These are phyloP conservation scores for Torulaspora quercuum DNA, from an alignment of 805 yeast genomes.

Conservation along the genomic window DNA sequence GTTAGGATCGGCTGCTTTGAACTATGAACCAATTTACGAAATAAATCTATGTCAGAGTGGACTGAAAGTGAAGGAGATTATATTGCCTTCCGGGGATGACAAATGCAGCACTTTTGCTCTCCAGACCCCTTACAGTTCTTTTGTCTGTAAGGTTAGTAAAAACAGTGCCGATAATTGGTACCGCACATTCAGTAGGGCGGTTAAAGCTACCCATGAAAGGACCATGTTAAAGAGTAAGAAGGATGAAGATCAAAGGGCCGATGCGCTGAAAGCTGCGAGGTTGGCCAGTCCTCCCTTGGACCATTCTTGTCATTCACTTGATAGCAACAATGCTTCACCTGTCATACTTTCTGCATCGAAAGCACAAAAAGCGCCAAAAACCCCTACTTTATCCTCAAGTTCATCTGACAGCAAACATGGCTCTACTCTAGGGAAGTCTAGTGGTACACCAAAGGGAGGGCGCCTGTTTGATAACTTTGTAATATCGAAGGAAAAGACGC, in stretches of 20 bases:
- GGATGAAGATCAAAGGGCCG: constrained; percentile 12
- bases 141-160: constrained; percentile 54
- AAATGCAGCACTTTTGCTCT: constrained; percentile 47
- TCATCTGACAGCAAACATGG: constrained; percentile 5
- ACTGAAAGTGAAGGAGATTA: constrained; percentile 56
- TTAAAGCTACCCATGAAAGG: constrained; percentile 48
- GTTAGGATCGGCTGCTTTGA: constrained; percentile 32
- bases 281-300: constrained; percentile 16
- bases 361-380: constrained; percentile 8
- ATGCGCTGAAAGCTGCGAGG: constrained; percentile 23
- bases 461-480: constrained; percentile 39
- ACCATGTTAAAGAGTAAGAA: constrained; percentile 28
- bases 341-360: constrained; percentile 1
- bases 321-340: constrained; percentile 3
- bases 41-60: constrained; percentile 52
- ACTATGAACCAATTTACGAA: constrained; percentile 49
- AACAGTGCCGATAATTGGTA: constrained; percentile 58
- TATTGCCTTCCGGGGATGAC: constrained; percentile 41
- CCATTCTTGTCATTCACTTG: constrained; percentile 6
- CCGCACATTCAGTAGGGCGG: constrained; percentile 47
- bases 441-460: constrained; percentile 19
- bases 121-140: constrained; percentile 51
- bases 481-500: constrained; percentile 17
- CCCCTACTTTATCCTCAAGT: constrained; percentile 5
- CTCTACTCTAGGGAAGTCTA: constrained; percentile 12